Percentiles rank a stretch among this genome's conserved stretches.
Evolutionary conservation across 345 rosid genomes (phyloP).

Genomic region (Mercurialis annua): DNA sequence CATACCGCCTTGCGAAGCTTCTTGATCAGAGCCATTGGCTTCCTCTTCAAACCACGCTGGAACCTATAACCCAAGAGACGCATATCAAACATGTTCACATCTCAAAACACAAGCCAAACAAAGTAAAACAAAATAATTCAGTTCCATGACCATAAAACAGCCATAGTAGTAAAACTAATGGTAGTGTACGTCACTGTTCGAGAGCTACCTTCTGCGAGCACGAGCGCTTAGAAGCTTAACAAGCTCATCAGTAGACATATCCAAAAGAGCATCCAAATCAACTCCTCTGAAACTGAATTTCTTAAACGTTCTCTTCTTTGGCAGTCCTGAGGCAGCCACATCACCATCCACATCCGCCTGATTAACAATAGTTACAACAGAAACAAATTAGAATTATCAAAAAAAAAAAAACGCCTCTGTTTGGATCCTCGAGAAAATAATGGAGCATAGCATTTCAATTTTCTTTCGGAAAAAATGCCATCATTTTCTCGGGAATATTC

Average conservation of each 20-base stretch:
- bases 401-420: neutral
- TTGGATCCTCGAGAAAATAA: neutral
- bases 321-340: conserved; percentile 38
- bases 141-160: neutral
- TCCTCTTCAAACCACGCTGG: conserved; percentile 67
- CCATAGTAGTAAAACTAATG: neutral
- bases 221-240: conserved; percentile 90
- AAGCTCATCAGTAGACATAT: conserved; percentile 92
- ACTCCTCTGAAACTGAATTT: conserved; percentile 74
- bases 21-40: conserved; percentile 41
- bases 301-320: conserved; percentile 78
- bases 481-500: neutral
- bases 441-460: too few species aligned
- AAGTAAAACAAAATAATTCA: neutral
- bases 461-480: too few species aligned
- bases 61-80: conserved; percentile 44
- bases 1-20: conserved; percentile 36
- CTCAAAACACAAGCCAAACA: neutral
- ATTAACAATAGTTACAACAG: neutral
- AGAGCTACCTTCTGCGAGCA: conserved; percentile 98
- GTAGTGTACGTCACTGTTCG: too few species aligned
- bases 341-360: conserved; percentile 48
- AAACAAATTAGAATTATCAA: neutral
- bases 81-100: neutral
- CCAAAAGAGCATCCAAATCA: conserved; percentile 75